phyloP scores from a whole-genome alignment of 768 basidiomycete species.

The Tulasnella sp. region DNA sequence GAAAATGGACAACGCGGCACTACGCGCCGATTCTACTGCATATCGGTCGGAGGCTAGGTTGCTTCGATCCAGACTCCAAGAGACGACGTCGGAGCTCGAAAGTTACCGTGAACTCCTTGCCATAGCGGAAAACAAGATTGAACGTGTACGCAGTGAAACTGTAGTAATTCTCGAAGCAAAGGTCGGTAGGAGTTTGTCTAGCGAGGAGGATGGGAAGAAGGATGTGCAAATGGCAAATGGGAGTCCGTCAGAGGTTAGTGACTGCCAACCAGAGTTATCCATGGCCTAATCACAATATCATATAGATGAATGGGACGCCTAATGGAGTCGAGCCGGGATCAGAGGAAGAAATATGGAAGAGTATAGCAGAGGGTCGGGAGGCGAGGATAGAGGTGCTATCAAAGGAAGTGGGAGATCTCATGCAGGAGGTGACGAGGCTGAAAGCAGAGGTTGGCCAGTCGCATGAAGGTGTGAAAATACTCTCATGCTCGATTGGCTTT shows the following conservation, averaged over 20 bases:
- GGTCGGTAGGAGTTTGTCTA: not conserved
- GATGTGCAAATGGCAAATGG: slow-evolving; percentile 26
- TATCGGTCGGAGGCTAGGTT: slow-evolving; percentile 47
- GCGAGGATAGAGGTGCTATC: slow-evolving; percentile 39
- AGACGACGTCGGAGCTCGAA: slow-evolving; percentile 38
- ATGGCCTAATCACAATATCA: not conserved
- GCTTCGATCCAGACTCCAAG: slow-evolving; percentile 32
- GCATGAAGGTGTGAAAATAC: not conserved
- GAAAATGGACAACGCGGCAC: slow-evolving; percentile 29
- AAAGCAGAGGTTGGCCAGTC: slow-evolving; percentile 34
- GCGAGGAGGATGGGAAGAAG: slow-evolving; percentile 22
- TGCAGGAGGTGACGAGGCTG: slow-evolving; percentile 34
- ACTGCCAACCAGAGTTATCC: not conserved
- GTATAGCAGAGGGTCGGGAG: slow-evolving; percentile 28
- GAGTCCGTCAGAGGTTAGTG: not conserved
- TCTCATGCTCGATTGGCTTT: not conserved
- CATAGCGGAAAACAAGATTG: slow-evolving; percentile 47
- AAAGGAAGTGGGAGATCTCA: slow-evolving; percentile 28
- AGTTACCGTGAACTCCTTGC: slow-evolving; percentile 40
- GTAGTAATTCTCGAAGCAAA: slow-evolving; percentile 36
- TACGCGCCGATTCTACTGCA: slow-evolving; percentile 38
- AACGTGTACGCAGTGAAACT: slow-evolving; percentile 45
- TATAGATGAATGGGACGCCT: not conserved
- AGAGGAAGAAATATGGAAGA: slow-evolving; percentile 29
- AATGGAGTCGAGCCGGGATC: not conserved